Conservation (phyloP, 352 stramenopile species). For the Globisporangium mamillatum region DNA sequence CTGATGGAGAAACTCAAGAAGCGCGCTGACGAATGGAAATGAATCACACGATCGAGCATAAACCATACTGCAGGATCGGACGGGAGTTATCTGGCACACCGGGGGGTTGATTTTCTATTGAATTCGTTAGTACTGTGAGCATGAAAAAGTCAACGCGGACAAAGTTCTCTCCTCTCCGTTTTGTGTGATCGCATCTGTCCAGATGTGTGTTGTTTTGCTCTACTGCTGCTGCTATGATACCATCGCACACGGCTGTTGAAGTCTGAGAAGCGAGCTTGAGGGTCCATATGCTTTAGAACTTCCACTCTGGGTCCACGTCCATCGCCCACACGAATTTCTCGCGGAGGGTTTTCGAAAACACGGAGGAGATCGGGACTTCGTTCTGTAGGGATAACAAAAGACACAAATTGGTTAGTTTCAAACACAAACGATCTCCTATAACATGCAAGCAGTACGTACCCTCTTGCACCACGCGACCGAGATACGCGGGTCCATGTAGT, state of each 20-base stretch:
- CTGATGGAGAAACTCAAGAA: constrained; percentile 75
- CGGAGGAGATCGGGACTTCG: constrained; percentile 96
- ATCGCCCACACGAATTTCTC: constrained; percentile 99
- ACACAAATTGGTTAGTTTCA: constrained; percentile 6
- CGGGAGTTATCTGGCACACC: background rate
- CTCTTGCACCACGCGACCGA: constrained; percentile 99
- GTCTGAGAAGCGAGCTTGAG: background rate
- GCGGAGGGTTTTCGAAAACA: constrained; percentile 98
- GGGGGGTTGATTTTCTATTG: constrained; percentile 9
- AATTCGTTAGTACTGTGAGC: constrained; percentile 7
- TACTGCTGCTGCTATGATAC: background rate
- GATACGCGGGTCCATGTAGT: constrained; percentile 99
- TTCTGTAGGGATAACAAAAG: constrained; percentile 44
- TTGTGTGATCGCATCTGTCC: background rate
- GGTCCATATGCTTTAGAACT: constrained; percentile 74
- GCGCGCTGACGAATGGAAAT: constrained; percentile 54
- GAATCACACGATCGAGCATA: too few relatives aligned
- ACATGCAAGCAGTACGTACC: constrained; percentile 72
- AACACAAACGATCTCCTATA: constrained; percentile 49
- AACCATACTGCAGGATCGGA: too few relatives aligned
- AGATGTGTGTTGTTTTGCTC: background rate
- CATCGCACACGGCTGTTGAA: too few relatives aligned
- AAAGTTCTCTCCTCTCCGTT: background rate
- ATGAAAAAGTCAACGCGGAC: constrained; percentile 9
- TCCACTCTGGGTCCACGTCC: constrained; percentile 95